Conservation (phyloP, 495 filamentous ascomycete genomes). For the Amniculicola lignicola region DNA sequence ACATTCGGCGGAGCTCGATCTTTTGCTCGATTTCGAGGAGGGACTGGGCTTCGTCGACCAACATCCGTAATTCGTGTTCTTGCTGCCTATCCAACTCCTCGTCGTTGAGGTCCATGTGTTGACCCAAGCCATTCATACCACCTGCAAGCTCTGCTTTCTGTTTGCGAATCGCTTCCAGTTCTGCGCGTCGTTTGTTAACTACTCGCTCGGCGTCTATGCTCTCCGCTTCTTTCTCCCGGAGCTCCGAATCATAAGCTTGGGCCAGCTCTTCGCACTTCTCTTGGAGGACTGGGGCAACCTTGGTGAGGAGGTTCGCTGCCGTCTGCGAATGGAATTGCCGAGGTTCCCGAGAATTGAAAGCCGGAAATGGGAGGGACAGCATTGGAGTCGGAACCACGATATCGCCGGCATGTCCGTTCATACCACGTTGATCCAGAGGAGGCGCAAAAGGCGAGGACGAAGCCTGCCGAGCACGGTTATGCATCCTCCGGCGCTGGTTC, state of each 20-base stretch:
- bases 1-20: constrained; percentile 19
- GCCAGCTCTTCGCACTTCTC: constrained; percentile 59
- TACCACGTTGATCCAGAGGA: constrained; percentile 44
- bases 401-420: constrained; percentile 27
- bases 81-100: constrained; percentile 63
- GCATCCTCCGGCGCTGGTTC: constrained; percentile 49
- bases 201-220: constrained; percentile 57
- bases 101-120: constrained; percentile 14
- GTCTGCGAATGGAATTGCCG: constrained; percentile 53
- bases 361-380: constrained; percentile 14
- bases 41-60: constrained; percentile 63
- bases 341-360: constrained; percentile 30
- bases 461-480: constrained; percentile 48
- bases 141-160: constrained; percentile 50
- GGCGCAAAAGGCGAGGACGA: constrained; percentile 61
- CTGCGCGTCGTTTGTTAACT: constrained; percentile 51
- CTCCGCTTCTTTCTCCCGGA: constrained; percentile 57
- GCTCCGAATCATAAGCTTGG: constrained; percentile 56
- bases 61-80: constrained; percentile 57
- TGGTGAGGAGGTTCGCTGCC: constrained; percentile 56
- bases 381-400: constrained; percentile 2
- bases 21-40: constrained; percentile 63
- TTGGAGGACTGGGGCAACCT: constrained; percentile 55
- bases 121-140: constrained; percentile 16
- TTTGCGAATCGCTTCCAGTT: constrained; percentile 50